Conservation (phyloP, 805 yeast genomes). For the Ogataea sp. region DNA sequence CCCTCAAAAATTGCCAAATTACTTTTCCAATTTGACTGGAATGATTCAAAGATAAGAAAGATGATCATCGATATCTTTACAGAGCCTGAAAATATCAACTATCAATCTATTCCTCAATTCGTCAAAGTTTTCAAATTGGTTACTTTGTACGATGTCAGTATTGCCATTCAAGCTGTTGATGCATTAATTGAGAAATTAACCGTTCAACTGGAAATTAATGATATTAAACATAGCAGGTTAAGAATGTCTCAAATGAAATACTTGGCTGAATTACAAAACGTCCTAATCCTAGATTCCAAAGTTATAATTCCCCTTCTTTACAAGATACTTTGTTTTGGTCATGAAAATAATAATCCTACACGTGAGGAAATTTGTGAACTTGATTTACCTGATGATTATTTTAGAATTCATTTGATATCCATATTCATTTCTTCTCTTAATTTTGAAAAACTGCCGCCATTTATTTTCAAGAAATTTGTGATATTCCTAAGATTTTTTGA, state of each 20-base stretch:
- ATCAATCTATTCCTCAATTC: conserved; percentile 42
- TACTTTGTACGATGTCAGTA: conserved; percentile 26
- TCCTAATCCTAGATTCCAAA: conserved; percentile 35
- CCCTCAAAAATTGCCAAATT: conserved; percentile 26
- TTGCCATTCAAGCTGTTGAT: conserved; percentile 48
- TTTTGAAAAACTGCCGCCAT: conserved; percentile 4
- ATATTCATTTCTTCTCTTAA: conserved; percentile 29
- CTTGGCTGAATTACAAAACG: conserved; percentile 48
- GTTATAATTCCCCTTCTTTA: conserved; percentile 45
- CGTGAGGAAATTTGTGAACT: conserved; percentile 29
- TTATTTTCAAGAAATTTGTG: conserved; percentile 19
- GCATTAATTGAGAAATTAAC: conserved; percentile 53
- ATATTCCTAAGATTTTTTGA: conserved; percentile 55
- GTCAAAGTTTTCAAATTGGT: conserved; percentile 38
- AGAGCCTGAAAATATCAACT: conserved; percentile 54
- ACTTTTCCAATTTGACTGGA: conserved; percentile 39
- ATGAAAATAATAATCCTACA: conserved; percentile 49
- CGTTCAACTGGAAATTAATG: conserved; percentile 58
- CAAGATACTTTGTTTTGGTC: conserved; percentile 56
- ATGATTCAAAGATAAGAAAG: conserved; percentile 24
- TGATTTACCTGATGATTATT: conserved; percentile 66
- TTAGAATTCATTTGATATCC: conserved; percentile 54
- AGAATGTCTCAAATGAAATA: conserved; percentile 56
- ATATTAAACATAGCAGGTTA: conserved; percentile 48
- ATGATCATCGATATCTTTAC: conserved; percentile 36